Base-by-base conservation (phyloP, 805 yeast species). In the Schizosaccharomyces octosporus region DNA sequence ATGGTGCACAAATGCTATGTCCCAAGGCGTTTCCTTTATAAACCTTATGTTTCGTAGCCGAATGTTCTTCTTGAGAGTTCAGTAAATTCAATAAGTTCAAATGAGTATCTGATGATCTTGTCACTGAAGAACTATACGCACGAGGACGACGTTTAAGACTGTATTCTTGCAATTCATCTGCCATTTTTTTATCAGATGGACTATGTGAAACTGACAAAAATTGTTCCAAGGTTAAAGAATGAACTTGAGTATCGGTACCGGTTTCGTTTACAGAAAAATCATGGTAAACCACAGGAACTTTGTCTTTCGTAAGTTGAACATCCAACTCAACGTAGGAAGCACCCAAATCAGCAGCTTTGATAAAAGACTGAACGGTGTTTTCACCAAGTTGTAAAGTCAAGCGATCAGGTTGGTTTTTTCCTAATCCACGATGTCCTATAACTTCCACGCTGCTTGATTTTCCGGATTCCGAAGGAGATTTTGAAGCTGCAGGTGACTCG, bases 311-410 rank as follows among this genome's bases (percentile, higher is more conserved):
- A 66, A 90, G 75, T 69, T 90, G 97, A 58, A 90, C 97, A 72
- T 90, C 97, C 70, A 90, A 90, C 72, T 90, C 97, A 61, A 90
- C 97, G 68, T 90, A 90, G 2, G 95, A 84, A 0, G 97, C 97
- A 51, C 97, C 97, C 65, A 90, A 74, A 1, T 95, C 87, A 0
- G 97, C 95, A 0, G 97, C 97, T 13, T 95, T 95, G 69, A 90
- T 85, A 67, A 90, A 90, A 0, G 95, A 85, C 67, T 90, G 96
- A 24, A 90, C 84, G 0, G 97, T 90, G 70, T 90, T 90, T 68
- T 90, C 97, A 54, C 97, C 97, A 63, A 90, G 76, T 71, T 90
- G 97, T 67, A 90, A 76, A 3, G 95, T 85, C 64, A 80, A 82
- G 59, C 83, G 78, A 55, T 78, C 78, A 62, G 81, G 77, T 61